Conservation (phyloP, 306 rosid genomes). For the Prinsepia uniflora region DNA sequence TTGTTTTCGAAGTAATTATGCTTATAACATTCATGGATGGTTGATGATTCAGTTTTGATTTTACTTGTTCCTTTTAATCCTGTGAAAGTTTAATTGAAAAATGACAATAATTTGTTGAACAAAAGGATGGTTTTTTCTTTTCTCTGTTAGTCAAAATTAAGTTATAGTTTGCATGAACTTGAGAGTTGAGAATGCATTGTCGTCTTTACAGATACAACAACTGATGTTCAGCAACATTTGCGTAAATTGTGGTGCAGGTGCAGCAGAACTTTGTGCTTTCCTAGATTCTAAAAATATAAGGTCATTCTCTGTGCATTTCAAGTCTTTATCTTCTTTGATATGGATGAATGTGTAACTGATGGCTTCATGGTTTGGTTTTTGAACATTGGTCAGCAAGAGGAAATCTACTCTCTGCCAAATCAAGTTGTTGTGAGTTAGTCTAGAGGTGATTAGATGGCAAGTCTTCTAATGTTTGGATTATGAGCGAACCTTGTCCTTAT, state of each 20-base stretch:
- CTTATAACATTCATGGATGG: neutral
- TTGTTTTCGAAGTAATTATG: too few species aligned
- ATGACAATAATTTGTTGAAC: neutral
- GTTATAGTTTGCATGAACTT: neutral
- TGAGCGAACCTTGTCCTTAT: neutral
- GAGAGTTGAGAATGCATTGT: neutral
- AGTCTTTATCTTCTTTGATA: constrained; percentile 3
- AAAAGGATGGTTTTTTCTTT: neutral
- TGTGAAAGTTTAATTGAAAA: neutral
- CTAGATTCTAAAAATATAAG: constrained; percentile 79
- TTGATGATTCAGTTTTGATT: neutral
- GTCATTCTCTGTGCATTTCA: constrained; percentile 33
- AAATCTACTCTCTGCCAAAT: neutral
- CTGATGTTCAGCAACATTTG: constrained; percentile 5
- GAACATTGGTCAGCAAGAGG: neutral
- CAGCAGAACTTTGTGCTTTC: constrained; percentile 68
- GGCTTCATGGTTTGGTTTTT: neutral
- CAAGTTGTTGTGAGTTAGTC: neutral
- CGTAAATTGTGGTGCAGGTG: constrained; percentile 56
- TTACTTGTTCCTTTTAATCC: too few species aligned
- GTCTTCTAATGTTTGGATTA: neutral
- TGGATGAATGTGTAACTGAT: neutral
- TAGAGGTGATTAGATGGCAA: neutral
- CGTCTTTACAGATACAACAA: neutral
- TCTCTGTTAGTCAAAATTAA: neutral